Conservation (phyloP, 169 alveolate genomes). For the Eimeria necatrix region DNA sequence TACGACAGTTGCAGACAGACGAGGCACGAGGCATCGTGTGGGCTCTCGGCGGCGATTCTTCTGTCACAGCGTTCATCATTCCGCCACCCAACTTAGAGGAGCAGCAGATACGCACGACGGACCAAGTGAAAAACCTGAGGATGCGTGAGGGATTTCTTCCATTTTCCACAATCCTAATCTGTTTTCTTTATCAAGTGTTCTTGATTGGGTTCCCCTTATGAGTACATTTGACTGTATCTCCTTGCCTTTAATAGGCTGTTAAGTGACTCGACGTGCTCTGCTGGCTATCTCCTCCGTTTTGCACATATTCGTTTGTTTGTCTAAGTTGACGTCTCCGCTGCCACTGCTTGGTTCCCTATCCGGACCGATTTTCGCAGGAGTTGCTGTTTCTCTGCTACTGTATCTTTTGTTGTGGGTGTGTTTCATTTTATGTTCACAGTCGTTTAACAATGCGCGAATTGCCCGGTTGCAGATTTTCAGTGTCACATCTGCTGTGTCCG, state of each 20-base stretch:
- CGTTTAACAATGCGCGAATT: not conserved
- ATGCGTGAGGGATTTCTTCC: not conserved
- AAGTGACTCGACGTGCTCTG: not conserved
- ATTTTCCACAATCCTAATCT: not conserved
- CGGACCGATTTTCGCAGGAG: too few species aligned
- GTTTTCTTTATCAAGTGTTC: not conserved
- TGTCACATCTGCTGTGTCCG: too few species aligned
- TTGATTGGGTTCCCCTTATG: not conserved
- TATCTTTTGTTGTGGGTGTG: not conserved
- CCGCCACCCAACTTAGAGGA: not conserved
- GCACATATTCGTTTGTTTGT: not conserved
- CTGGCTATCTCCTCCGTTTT: not conserved
- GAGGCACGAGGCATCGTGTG: slow-evolving; percentile 47
- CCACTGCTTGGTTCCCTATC: not conserved
- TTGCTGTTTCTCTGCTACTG: not conserved
- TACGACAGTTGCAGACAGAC: slow-evolving; percentile 39
- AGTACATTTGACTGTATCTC: not conserved
- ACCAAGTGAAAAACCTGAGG: not conserved
- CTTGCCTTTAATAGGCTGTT: not conserved
- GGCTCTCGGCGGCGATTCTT: slow-evolving; percentile 24
- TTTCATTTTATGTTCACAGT: not conserved
- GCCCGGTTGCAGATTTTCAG: not conserved
- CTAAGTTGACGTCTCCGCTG: not conserved
- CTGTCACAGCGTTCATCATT: slow-evolving; percentile 27
- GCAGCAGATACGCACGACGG: not conserved